These are phyloP conservation scores for Annulohypoxylon truncatum DNA, from an alignment of 2,329 filamentous ascomycete genomes.

Conservation along the genomic window DNA sequence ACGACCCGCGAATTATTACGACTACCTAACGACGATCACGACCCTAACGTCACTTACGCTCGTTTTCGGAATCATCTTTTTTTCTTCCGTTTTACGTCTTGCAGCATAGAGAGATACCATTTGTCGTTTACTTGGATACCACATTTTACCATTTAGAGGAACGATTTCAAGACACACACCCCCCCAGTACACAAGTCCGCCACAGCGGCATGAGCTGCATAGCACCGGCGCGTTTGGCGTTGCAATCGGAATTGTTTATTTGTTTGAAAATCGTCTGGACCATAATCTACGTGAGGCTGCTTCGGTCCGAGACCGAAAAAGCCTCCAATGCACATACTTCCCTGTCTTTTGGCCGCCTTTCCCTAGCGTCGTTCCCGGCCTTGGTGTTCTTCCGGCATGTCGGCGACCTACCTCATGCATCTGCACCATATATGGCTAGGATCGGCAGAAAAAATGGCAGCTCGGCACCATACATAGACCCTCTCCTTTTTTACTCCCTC, in stretches of 20 bases:
- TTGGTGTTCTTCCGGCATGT: conserved; percentile 36
- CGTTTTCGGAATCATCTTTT: conserved; percentile 34
- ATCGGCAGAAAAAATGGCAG: conserved; percentile 35
- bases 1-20: conserved; percentile 26
- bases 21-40: conserved; percentile 42
- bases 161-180: conserved; percentile 27
- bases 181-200: conserved; percentile 17
- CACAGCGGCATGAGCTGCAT: conserved; percentile 33
- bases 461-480: conserved; percentile 43
- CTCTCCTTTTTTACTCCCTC: conserved; percentile 24
- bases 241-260: conserved; percentile 40
- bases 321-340: conserved; percentile 40
- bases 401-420: conserved; percentile 45
- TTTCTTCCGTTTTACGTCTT: conserved; percentile 36
- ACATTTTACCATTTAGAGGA: conserved; percentile 29
- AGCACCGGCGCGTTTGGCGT: conserved; percentile 33
- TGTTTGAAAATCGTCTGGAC: conserved; percentile 26
- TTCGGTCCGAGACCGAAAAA: conserved; percentile 30
- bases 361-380: conserved; percentile 33
- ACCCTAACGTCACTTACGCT: conserved; percentile 42
- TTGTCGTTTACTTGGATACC: conserved; percentile 40
- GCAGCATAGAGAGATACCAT: conserved; percentile 50
- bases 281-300: conserved; percentile 36
- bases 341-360: conserved; percentile 21
- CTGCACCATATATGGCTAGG: conserved; percentile 42